phyloP scores from a whole-genome alignment of 257 asterid species.

The Fraxinus cuspidata region DNA sequence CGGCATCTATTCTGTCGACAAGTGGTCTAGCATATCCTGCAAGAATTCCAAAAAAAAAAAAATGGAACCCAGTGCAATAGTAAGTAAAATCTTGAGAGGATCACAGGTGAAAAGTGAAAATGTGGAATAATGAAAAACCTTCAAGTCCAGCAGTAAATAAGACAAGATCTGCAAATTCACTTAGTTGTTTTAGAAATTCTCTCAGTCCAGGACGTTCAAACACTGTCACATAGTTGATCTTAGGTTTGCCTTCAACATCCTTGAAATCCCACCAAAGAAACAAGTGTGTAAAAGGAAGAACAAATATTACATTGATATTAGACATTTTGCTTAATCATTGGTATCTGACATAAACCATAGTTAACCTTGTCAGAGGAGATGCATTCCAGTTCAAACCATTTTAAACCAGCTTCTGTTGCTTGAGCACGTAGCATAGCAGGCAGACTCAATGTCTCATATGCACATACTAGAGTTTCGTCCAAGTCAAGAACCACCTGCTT shows the following conservation, averaged over 20 bases:
- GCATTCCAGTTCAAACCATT: constrained; percentile 86
- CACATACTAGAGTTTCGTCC: constrained; percentile 93
- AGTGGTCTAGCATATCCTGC: constrained; percentile 98
- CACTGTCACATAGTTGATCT: constrained; percentile 90
- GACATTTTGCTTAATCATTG: background rate
- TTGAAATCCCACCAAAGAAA: constrained; percentile 33
- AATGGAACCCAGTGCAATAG: constrained; percentile 13
- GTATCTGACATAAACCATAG: constrained; percentile 8
- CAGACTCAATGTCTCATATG: constrained; percentile 80
- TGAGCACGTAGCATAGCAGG: constrained; percentile 67
- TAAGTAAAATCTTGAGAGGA: constrained; percentile 16
- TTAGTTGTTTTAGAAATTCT: constrained; percentile 70
- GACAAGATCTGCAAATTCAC: constrained; percentile 87
- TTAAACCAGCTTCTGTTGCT: constrained; percentile 85
- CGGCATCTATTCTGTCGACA: constrained; percentile 81
- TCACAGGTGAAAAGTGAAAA: background rate
- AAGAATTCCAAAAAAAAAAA: constrained; percentile 25
- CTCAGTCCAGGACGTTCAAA: constrained; percentile 93
- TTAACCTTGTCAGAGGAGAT: constrained; percentile 63
- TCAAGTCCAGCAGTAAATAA: constrained; percentile 98
- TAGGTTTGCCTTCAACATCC: constrained; percentile 83
- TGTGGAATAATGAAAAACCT: constrained; percentile 43
- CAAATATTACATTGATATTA: background rate
- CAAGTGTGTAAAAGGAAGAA: background rate
- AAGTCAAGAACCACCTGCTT: constrained; percentile 89